Evolutionary conservation across 345 rosid genomes (phyloP).

Genomic region (Citrus sinensis): DVS_A1.0 CM039169.1:12581501-12582000

Average conservation of each 20-base stretch:
- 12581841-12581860: not conserved
- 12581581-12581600: slow-evolving; percentile 92
- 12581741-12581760: not conserved
- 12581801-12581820: not conserved
- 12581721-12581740: not conserved
- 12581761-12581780: not conserved
- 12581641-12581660: slow-evolving; percentile 92
- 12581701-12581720: not conserved
- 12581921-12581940: not conserved
- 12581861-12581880: not conserved
- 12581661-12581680: slow-evolving; percentile 84
- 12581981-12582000: not conserved
- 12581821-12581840: not conserved
- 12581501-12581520: not conserved
- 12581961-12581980: not conserved
- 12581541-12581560: not conserved
- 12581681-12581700: not conserved
- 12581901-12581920: not conserved
- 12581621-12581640: slow-evolving; percentile 82
- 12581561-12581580: slow-evolving; percentile 85
- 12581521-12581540: not conserved
- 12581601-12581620: slow-evolving; percentile 85
- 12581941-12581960: not conserved
- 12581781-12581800: not conserved
- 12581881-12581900: not conserved